phyloP scores from a whole-genome alignment of 2,329 filamentous ascomycete species.

The Kalaharituber pfeilii region DNA sequence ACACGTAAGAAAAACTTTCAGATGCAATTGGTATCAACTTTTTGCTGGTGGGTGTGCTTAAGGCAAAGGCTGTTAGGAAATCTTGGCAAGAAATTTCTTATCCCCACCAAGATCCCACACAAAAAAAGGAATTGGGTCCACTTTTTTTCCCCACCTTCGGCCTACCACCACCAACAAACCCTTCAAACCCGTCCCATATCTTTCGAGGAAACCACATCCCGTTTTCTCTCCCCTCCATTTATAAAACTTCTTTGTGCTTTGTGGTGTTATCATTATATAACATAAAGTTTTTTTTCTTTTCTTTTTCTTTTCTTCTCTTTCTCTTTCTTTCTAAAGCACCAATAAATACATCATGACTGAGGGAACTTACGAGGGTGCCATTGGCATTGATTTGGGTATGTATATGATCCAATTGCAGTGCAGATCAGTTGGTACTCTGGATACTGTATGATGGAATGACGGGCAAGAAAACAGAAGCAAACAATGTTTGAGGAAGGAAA shows the following conservation, averaged over 20 bases:
- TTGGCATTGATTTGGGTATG: constrained; percentile 13
- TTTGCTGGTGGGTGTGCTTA: no score
- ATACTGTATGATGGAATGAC: no score
- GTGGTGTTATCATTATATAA: not conserved
- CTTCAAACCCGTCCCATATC: not conserved
- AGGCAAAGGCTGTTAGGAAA: not conserved
- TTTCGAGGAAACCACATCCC: not conserved
- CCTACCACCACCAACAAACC: not conserved
- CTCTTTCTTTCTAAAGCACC: constrained; percentile 1
- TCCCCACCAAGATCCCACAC: not conserved
- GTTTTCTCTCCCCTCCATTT: not conserved
- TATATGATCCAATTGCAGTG: constrained; percentile 8
- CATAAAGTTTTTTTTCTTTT: not conserved
- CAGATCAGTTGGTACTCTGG: not conserved
- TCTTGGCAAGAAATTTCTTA: not conserved
- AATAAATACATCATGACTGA: constrained; percentile 43
- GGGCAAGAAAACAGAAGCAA: not conserved
- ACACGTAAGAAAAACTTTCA: no score
- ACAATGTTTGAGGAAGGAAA: not conserved
- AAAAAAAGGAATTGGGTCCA: not conserved
- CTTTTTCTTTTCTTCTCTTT: no score
- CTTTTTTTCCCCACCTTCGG: not conserved
- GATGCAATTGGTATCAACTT: no score
- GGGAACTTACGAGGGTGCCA: constrained; percentile 91
- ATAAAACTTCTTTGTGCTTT: not conserved